Evolutionary conservation across 2,329 filamentous ascomycete species (phyloP).

Genomic region (Phaeomoniella chlamydospora): DNA sequence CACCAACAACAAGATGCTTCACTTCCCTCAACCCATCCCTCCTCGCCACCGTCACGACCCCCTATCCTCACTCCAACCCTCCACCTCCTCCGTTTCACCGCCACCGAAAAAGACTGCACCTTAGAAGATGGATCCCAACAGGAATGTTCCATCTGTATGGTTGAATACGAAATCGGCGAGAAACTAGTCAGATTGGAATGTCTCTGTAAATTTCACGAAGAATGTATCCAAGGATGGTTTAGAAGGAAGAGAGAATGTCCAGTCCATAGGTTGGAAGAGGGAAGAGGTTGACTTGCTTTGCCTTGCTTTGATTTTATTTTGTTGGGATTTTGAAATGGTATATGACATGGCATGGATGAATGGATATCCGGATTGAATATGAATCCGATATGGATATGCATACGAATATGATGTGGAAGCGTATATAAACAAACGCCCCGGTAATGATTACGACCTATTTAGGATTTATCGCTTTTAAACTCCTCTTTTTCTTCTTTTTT

Average conservation of each 20-base stretch:
- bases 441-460: no score
- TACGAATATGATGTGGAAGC: no score
- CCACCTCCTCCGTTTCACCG: conserved; percentile 33
- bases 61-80: conserved; percentile 13
- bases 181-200: conserved; percentile 46
- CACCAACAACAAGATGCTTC: conserved; percentile 1
- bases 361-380: no score
- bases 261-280: conserved; percentile 35
- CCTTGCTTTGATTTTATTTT: no score
- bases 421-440: no score
- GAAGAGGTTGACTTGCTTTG: neutral
- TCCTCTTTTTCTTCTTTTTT: no score
- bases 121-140: conserved; percentile 35
- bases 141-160: conserved; percentile 51
- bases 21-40: conserved; percentile 2
- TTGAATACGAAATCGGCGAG: conserved; percentile 47
- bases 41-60: no score
- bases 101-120: conserved; percentile 50
- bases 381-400: no score
- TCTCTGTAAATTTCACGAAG: conserved; percentile 48
- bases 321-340: no score
- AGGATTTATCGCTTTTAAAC: no score
- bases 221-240: conserved; percentile 48
- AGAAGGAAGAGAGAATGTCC: conserved; percentile 44
- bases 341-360: no score